Evolutionary conservation across 148 eudicot genomes (phyloP).

Genomic region (Cornus florida): DNA sequence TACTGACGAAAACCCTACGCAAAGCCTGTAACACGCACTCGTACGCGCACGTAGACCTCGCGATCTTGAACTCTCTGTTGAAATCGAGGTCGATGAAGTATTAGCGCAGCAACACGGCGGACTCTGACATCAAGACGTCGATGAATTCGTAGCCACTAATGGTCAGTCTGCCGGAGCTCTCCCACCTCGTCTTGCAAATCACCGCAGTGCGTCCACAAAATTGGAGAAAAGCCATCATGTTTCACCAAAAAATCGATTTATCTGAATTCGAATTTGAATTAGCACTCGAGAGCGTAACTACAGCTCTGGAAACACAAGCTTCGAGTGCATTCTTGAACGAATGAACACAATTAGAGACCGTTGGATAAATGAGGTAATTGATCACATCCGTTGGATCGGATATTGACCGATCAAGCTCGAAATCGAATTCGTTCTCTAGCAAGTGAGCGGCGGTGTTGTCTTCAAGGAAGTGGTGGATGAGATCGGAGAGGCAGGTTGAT

Average conservation of each 20-base stretch:
- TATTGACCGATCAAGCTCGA: slow-evolving; percentile 21
- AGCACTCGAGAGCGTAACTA: slow-evolving; percentile 31
- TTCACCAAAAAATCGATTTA: too few species aligned
- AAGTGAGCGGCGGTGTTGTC: slow-evolving; percentile 9
- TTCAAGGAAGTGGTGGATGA: slow-evolving; percentile 49
- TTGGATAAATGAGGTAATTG: slow-evolving; percentile 21
- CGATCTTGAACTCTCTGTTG: slow-evolving; percentile 63
- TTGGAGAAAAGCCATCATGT: slow-evolving; percentile 67
- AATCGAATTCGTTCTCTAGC: slow-evolving; percentile 21
- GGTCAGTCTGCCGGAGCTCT: slow-evolving; percentile 47
- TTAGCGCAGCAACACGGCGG: slow-evolving; percentile 14
- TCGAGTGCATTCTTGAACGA: slow-evolving; percentile 33
- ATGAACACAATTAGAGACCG: slow-evolving; percentile 32
- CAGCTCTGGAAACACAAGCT: slow-evolving; percentile 38
- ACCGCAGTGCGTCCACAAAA: slow-evolving; percentile 69
- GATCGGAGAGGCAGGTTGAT: slow-evolving; percentile 50
- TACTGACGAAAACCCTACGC: slow-evolving; percentile 59
- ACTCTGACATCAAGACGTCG: slow-evolving; percentile 44
- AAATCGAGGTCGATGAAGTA: slow-evolving; percentile 71
- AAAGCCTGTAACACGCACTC: slow-evolving; percentile 23
- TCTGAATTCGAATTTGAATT: too few species aligned
- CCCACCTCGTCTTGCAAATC: slow-evolving; percentile 74
- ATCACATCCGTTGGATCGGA: slow-evolving; percentile 26
- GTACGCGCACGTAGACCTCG: slow-evolving; percentile 51
- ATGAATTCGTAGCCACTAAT: slow-evolving; percentile 73